phyloP scores from a whole-genome alignment of 2,329 filamentous ascomycete species.

The Chaetothyriales sp. region DNA sequence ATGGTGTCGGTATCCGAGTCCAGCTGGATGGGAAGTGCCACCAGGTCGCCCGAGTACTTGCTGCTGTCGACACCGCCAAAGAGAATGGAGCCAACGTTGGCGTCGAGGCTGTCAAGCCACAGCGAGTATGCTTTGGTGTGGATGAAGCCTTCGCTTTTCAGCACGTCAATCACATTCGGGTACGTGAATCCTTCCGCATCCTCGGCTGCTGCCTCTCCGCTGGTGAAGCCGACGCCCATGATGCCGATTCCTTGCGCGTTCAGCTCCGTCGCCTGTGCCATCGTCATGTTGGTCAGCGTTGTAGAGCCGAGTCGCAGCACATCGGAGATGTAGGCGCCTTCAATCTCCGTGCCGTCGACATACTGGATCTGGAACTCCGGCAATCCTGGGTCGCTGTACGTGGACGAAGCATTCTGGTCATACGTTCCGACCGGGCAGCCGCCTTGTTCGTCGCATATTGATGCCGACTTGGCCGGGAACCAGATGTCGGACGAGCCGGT shows the following conservation, averaged over 20 bases:
- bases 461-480: conserved; percentile 29
- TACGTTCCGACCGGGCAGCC: conserved; percentile 14
- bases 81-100: conserved; percentile 56
- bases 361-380: conserved; percentile 26
- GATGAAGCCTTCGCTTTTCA: conserved; percentile 42
- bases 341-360: conserved; percentile 24
- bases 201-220: conserved; percentile 15
- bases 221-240: conserved; percentile 29
- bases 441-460: conserved; percentile 12
- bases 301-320: conserved; percentile 23
- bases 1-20: conserved; percentile 40
- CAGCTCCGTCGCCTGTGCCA: conserved; percentile 23
- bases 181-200: conserved; percentile 28
- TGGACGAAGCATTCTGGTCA: conserved; percentile 16
- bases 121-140: conserved; percentile 35
- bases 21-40: conserved; percentile 44
- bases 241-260: conserved; percentile 20
- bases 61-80: conserved; percentile 70
- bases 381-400: conserved; percentile 8
- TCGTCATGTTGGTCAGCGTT: conserved; percentile 26
- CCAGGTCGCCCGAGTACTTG: conserved; percentile 55
- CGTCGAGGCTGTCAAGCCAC: conserved; percentile 36
- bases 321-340: conserved; percentile 27
- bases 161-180: conserved; percentile 49
- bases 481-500: conserved; percentile 58